These are phyloP conservation scores for Fusarium redolens DNA, from an alignment of 2,329 filamentous ascomycete species.

Conservation along the genomic window DNA sequence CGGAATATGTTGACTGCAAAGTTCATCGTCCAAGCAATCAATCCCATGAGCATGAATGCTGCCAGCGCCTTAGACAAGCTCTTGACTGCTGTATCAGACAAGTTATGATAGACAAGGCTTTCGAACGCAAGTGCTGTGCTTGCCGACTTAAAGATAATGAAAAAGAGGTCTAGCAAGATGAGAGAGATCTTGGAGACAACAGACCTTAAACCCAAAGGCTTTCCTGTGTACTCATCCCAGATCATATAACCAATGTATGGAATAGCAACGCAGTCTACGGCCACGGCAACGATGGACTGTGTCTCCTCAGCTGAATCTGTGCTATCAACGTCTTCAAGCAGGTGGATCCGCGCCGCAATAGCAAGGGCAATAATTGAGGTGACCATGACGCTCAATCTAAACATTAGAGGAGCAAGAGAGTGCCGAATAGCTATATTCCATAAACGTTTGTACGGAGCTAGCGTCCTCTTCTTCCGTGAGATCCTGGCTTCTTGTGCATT, in stretches of 20 bases:
- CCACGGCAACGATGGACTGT: slow-evolving; percentile 88
- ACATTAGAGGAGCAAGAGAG: slow-evolving; percentile 85
- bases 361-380: slow-evolving; percentile 86
- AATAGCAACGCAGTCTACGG: slow-evolving; percentile 88
- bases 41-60: slow-evolving; percentile 80
- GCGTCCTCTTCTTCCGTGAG: slow-evolving; percentile 47
- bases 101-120: slow-evolving; percentile 72
- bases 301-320: slow-evolving; percentile 67
- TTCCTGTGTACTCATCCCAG: slow-evolving; percentile 95
- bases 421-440: slow-evolving; percentile 80
- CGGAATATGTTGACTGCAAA: slow-evolving; percentile 88
- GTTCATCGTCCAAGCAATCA: slow-evolving; percentile 90
- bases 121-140: slow-evolving; percentile 92
- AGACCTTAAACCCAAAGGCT: slow-evolving; percentile 87
- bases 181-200: slow-evolving; percentile 88
- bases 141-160: slow-evolving; percentile 96
- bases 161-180: slow-evolving; percentile 91
- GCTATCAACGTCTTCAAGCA: slow-evolving; percentile 62
- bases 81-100: slow-evolving; percentile 54
- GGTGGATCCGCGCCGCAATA: slow-evolving; percentile 79
- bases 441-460: slow-evolving; percentile 63
- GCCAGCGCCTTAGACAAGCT: slow-evolving; percentile 76
- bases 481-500: slow-evolving; percentile 44
- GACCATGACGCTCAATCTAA: slow-evolving; percentile 83
- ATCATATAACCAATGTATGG: slow-evolving; percentile 94